Percentiles rank a stretch among this genome's conserved stretches.
Evolutionary conservation across 2,329 filamentous ascomycete genomes (phyloP).

Genomic region (Dothistroma septosporum): DNA sequence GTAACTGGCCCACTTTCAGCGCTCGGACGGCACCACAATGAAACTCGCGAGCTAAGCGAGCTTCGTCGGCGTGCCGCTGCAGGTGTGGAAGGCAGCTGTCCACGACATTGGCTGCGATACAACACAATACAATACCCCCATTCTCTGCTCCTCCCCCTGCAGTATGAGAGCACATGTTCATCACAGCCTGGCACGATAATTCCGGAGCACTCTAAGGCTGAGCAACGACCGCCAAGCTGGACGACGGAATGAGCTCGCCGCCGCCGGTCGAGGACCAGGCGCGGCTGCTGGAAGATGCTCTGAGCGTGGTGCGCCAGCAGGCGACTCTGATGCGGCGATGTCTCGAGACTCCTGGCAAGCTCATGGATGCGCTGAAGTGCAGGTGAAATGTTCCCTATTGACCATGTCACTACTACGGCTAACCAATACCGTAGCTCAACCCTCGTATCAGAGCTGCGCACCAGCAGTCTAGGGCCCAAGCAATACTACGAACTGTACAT

Average conservation of each 20-base stretch:
- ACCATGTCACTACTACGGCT: slow-evolving; percentile 6
- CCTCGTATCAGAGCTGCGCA: slow-evolving; percentile 95
- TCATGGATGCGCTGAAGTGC: slow-evolving; percentile 99
- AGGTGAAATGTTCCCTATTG: slow-evolving; percentile 62
- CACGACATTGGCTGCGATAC: not conserved
- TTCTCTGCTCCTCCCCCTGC: not conserved
- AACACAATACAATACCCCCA: not conserved
- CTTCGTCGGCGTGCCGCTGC: not conserved
- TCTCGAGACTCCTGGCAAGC: slow-evolving; percentile 92
- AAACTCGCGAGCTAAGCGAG: not conserved
- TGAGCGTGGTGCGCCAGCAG: slow-evolving; percentile 95
- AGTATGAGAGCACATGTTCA: slow-evolving; percentile 8
- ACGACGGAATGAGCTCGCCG: slow-evolving; percentile 35
- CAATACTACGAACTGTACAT: slow-evolving; percentile 99
- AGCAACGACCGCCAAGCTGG: slow-evolving; percentile 18
- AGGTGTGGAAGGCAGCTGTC: not conserved
- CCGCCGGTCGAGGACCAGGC: slow-evolving; percentile 58
- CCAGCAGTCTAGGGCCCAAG: slow-evolving; percentile 94
- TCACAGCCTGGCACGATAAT: slow-evolving; percentile 1
- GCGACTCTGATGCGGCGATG: slow-evolving; percentile 96
- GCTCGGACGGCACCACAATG: no score
- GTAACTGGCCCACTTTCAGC: no score
- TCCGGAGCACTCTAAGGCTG: not conserved
- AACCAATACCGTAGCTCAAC: slow-evolving; percentile 66
- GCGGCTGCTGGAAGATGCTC: slow-evolving; percentile 92